These are phyloP conservation scores for Yamadazyma diddensiae DNA, from an alignment of 1,139 yeast species.

Conservation along the genomic window DNA sequence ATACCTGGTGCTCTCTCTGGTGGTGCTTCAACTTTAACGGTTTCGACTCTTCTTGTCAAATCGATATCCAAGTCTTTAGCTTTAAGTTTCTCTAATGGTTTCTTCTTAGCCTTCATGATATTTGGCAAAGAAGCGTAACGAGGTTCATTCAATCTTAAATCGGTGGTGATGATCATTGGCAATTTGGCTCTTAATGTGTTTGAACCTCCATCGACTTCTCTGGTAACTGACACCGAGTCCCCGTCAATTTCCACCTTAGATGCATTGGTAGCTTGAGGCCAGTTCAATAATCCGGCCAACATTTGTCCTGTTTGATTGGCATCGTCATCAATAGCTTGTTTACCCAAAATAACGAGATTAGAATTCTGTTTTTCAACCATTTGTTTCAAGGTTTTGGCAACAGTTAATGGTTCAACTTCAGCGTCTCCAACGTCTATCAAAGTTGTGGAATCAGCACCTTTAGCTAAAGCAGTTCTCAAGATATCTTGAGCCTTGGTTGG, in stretches of 20 bases:
- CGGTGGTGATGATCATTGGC: conserved; percentile 89
- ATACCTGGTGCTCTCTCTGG: conserved; percentile 78
- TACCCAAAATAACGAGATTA: conserved; percentile 84
- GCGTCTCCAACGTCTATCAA: conserved; percentile 75
- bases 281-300: conserved; percentile 86
- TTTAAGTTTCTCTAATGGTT: conserved; percentile 74
- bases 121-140: conserved; percentile 92
- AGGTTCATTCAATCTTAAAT: conserved; percentile 89
- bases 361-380: conserved; percentile 68
- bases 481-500: conserved; percentile 85
- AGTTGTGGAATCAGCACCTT: conserved; percentile 88
- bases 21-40: conserved; percentile 80
- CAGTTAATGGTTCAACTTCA: conserved; percentile 81
- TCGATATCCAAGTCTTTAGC: conserved; percentile 73
- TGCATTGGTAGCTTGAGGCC: conserved; percentile 99
- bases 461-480: conserved; percentile 85
- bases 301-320: conserved; percentile 97
- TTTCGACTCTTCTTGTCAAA: conserved; percentile 60
- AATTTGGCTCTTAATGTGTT: conserved; percentile 75
- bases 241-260: conserved; percentile 73
- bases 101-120: conserved; percentile 97
- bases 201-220: conserved; percentile 95
- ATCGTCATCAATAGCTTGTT: conserved; percentile 96
- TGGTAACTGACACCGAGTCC: conserved; percentile 66
- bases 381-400: conserved; percentile 79